These are phyloP conservation scores for Sporothrix curviconia DNA, from an alignment of 2,329 filamentous ascomycete genomes.

Conservation along the genomic window DNA sequence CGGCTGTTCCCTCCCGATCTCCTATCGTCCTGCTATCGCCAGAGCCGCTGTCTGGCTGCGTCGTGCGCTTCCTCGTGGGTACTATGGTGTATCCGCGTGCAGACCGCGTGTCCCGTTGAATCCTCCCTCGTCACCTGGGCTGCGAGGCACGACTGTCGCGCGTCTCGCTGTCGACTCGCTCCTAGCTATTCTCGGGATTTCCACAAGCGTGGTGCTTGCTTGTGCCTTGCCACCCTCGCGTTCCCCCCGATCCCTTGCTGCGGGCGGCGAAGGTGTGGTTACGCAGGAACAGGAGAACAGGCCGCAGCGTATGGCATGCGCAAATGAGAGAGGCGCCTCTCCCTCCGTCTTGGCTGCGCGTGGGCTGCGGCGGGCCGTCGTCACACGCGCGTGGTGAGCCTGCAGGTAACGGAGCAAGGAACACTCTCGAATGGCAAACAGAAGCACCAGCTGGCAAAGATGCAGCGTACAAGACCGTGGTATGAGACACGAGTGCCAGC, in stretches of 20 bases:
- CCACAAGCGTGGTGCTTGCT: neutral
- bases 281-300: slow-evolving; percentile 1
- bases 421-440: neutral
- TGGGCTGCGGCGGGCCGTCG: neutral
- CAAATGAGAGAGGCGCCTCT: slow-evolving; percentile 7
- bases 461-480: too few species aligned
- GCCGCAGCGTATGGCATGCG: neutral
- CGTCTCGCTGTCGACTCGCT: too few species aligned
- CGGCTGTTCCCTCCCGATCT: too few species aligned
- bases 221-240: neutral
- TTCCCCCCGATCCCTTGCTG: neutral
- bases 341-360: neutral
- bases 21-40: neutral
- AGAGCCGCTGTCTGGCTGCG: neutral
- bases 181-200: neutral
- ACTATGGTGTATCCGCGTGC: neutral
- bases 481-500: too few species aligned
- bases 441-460: neutral
- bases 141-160: too few species aligned
- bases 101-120: too few species aligned
- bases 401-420: neutral
- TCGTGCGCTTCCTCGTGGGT: neutral
- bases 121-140: too few species aligned
- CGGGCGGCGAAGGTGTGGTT: slow-evolving; percentile 6
- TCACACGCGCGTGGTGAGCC: neutral